Evolutionary conservation across 345 rosid species (phyloP).

Genomic region (Lepidium africanum): DNA sequence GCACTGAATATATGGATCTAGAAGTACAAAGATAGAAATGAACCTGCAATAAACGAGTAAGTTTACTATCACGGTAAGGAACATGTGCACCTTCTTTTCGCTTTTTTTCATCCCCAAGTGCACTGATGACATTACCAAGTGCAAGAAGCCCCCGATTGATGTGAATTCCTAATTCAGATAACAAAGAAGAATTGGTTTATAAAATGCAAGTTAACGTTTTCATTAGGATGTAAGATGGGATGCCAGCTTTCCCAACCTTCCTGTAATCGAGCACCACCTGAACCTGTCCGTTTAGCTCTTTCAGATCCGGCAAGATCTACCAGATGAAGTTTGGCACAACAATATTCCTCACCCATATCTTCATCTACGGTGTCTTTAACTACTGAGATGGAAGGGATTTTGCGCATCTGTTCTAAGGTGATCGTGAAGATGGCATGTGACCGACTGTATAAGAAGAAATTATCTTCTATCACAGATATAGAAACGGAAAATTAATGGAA

Average conservation of each 20-base stretch:
- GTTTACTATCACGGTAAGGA: slow-evolving; percentile 83
- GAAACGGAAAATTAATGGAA: background rate
- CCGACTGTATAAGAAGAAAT: slow-evolving; percentile 38
- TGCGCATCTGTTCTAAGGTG: slow-evolving; percentile 68
- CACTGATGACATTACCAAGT: slow-evolving; percentile 85
- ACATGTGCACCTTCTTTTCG: slow-evolving; percentile 79
- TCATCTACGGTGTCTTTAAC: slow-evolving; percentile 39
- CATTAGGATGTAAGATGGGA: slow-evolving; percentile 4
- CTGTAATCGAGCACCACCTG: slow-evolving; percentile 66
- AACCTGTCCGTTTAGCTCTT: slow-evolving; percentile 83
- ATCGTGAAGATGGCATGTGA: slow-evolving; percentile 95
- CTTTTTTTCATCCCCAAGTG: slow-evolving; percentile 79
- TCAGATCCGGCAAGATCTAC: slow-evolving; percentile 93
- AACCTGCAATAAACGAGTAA: slow-evolving; percentile 79
- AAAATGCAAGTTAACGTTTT: background rate
- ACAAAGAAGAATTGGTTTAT: background rate
- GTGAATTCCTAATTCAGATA: slow-evolving; percentile 52
- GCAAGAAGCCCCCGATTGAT: slow-evolving; percentile 84
- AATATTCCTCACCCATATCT: slow-evolving; percentile 61
- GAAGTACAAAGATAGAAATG: slow-evolving; percentile 13
- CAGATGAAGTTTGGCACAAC: slow-evolving; percentile 74
- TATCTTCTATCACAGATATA: background rate
- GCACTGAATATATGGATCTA: background rate
- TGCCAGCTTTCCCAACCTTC: slow-evolving; percentile 50
- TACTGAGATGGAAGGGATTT: slow-evolving; percentile 41